Percentiles rank a stretch among this genome's conserved stretches.
Conservation (phyloP, 2,329 filamentous ascomycete species). For the Botrytis hyacinthi region DNA sequence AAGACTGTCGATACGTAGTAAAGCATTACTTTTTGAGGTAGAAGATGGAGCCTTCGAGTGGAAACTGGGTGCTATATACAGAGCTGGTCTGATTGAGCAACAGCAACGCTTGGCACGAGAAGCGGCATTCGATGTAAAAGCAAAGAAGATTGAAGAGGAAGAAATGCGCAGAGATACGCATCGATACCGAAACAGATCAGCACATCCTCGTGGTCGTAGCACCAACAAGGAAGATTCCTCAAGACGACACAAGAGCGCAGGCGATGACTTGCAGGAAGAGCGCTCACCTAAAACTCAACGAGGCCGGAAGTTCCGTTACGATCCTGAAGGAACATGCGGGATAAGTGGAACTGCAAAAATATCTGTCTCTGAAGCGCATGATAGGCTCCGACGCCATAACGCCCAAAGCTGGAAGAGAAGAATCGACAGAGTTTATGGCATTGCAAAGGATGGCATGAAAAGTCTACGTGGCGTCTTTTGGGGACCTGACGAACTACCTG, state of each 20-base stretch:
- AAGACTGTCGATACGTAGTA: conserved; percentile 77
- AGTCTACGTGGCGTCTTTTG: conserved; percentile 79
- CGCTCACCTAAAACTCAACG: conserved; percentile 30
- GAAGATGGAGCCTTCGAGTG: conserved; percentile 97
- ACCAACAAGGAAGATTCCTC: conserved; percentile 30
- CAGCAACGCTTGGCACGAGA: conserved; percentile 85
- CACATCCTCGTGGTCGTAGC: conserved; percentile 37
- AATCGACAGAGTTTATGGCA: conserved; percentile 72
- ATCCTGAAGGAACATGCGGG: conserved; percentile 72
- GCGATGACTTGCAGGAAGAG: conserved; percentile 31
- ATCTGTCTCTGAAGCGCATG: conserved; percentile 71
- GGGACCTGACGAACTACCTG: conserved; percentile 75
- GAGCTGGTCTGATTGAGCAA: conserved; percentile 83
- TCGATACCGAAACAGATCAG: conserved; percentile 55
- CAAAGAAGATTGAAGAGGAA: conserved; percentile 77
- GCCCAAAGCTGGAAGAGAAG: conserved; percentile 88
- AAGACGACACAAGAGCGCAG: conserved; percentile 36
- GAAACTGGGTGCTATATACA: conserved; percentile 93
- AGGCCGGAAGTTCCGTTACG: conserved; percentile 62
- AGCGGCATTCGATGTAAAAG: conserved; percentile 84
- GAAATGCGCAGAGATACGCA: conserved; percentile 54
- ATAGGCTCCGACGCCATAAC: conserved; percentile 75
- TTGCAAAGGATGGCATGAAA: conserved; percentile 70
- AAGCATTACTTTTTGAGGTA: conserved; percentile 82
- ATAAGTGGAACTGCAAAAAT: conserved; percentile 72